A percentile compares a stretch with the other conserved stretches of the same genome.
These are phyloP conservation scores for Pestalotiopsis sp. DNA, from an alignment of 2,329 filamentous ascomycete genomes.

Conservation along the genomic window DNA sequence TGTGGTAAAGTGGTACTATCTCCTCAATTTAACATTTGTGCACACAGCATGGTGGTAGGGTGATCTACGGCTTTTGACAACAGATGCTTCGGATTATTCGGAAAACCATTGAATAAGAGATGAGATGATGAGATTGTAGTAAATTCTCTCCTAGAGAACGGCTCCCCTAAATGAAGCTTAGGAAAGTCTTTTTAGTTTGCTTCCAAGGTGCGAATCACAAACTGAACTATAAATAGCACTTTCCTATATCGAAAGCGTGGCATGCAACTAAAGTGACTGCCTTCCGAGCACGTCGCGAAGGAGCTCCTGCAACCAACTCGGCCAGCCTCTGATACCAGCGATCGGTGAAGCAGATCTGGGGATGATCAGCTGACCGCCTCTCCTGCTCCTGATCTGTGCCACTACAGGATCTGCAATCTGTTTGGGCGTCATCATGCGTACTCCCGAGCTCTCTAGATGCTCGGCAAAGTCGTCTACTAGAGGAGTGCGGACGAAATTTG, in stretches of 20 bases:
- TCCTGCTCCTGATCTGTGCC: slow-evolving; percentile 49
- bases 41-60: background rate
- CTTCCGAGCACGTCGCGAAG: slow-evolving; percentile 29
- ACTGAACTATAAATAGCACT: background rate
- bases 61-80: background rate
- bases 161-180: background rate
- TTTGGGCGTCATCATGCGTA: slow-evolving; percentile 37
- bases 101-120: background rate
- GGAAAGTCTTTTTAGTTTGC: background rate
- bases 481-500: slow-evolving; percentile 50
- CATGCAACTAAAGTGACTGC: background rate
- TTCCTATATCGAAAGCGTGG: background rate
- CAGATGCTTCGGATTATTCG: background rate
- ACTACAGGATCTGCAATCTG: slow-evolving; percentile 50
- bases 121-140: background rate
- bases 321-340: slow-evolving; percentile 42
- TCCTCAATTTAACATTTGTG: no score
- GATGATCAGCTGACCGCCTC: slow-evolving; percentile 50
- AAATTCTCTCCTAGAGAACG: background rate
- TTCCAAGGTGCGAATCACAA: background rate
- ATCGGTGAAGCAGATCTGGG: slow-evolving; percentile 31
- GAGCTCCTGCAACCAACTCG: slow-evolving; percentile 37
- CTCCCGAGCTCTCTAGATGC: slow-evolving; percentile 28
- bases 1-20: no score
- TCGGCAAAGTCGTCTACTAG: slow-evolving; percentile 38